These are phyloP conservation scores for Neckera pumila DNA, from an alignment of 225 moss, liverwort and hornwort genomes.

Conservation along the genomic window DNA sequence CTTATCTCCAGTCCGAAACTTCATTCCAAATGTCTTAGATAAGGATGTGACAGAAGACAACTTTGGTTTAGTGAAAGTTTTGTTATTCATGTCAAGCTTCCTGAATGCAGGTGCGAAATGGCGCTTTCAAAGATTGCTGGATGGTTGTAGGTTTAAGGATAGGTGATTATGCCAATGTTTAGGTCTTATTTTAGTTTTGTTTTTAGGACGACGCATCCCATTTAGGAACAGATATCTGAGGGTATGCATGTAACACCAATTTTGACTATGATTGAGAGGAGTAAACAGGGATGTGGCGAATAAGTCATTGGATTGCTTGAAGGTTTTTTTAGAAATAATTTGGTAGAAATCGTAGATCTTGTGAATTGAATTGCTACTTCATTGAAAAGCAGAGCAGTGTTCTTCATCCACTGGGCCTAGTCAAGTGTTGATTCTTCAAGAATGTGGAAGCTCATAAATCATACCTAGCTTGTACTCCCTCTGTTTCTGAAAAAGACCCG, in stretches of 20 bases:
- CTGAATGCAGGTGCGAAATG: constrained; percentile 39
- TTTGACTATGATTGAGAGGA: constrained; percentile 6
- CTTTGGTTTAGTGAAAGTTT: background rate
- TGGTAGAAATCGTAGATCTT: background rate
- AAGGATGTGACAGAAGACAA: constrained; percentile 1
- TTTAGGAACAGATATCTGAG: background rate
- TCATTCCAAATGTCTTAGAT: background rate
- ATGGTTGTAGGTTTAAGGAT: constrained; percentile 75
- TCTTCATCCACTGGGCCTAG: background rate
- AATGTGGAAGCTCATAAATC: background rate
- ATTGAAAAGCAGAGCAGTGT: background rate
- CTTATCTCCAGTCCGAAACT: background rate
- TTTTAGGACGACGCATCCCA: background rate
- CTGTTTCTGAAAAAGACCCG: no score
- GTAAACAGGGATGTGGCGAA: background rate
- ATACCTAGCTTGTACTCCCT: background rate
- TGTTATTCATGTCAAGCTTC: background rate
- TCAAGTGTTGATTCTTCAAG: background rate
- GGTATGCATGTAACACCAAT: constrained; percentile 1
- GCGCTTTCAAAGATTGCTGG: constrained; percentile 75
- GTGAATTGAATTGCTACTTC: background rate
- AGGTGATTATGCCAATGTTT: constrained; percentile 81
- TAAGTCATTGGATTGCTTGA: background rate
- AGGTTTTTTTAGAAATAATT: background rate
- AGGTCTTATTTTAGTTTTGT: background rate